Percentiles rank a stretch among this genome's conserved stretches.
phyloP scores from a whole-genome alignment of 176 grass and related monocot species.

The Canna indica region DNA sequence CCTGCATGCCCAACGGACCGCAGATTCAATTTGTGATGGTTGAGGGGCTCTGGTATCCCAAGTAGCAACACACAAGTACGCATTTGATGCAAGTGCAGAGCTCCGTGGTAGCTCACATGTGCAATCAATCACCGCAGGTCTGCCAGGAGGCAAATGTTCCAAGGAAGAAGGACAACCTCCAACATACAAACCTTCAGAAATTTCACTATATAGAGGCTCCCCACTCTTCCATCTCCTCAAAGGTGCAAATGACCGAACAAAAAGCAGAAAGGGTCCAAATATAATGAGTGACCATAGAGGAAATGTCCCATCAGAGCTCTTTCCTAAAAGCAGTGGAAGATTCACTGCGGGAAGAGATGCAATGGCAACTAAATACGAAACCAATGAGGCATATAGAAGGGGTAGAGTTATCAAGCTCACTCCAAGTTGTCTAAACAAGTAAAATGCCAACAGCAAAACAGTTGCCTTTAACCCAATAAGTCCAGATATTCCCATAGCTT shows the following conservation, averaged over 20 bases:
- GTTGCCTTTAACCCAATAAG: conserved; percentile 17
- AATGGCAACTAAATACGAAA: conserved; percentile 45
- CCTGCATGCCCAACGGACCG: conserved; percentile 50
- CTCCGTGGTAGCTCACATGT: conserved; percentile 73
- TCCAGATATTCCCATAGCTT: conserved; percentile 11
- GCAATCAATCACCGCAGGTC: conserved; percentile 70
- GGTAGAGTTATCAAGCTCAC: conserved; percentile 23
- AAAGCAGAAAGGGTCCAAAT: conserved; percentile 58
- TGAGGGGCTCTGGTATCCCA: conserved; percentile 71
- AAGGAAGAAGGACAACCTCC: conserved; percentile 53
- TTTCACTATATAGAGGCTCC: conserved; percentile 54
- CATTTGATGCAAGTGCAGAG: conserved; percentile 33
- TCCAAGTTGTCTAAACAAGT: not conserved
- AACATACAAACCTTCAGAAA: conserved; percentile 44
- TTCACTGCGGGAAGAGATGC: conserved; percentile 68
- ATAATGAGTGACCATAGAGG: conserved; percentile 63
- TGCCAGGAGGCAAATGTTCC: conserved; percentile 59
- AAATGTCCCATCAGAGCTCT: conserved; percentile 51
- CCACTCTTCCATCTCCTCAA: conserved; percentile 69
- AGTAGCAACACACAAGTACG: conserved; percentile 66
- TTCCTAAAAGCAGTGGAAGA: conserved; percentile 68
- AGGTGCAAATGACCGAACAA: conserved; percentile 43
- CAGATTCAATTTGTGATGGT: conserved; percentile 60
- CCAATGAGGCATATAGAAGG: conserved; percentile 32
- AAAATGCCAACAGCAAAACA: conserved; percentile 8